These are phyloP conservation scores for Dactylellina leptospora DNA, from an alignment of 2,329 filamentous ascomycete genomes.

Conservation along the genomic window DNA sequence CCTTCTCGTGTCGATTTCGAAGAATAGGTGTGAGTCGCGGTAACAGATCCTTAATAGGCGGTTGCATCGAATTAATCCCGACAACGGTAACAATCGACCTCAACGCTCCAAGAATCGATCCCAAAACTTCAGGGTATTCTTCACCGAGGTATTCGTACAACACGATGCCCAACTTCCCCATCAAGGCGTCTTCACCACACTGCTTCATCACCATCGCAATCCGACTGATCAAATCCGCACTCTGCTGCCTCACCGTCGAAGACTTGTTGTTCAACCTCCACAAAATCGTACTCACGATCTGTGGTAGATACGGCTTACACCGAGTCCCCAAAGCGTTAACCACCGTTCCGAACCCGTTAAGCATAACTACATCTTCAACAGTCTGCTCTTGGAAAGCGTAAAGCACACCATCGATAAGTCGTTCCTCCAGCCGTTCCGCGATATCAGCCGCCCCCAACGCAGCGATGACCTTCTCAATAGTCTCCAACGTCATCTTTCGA, in stretches of 20 bases:
- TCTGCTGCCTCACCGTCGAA: slow-evolving; percentile 93
- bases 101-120: slow-evolving; percentile 92
- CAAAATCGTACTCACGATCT: slow-evolving; percentile 95
- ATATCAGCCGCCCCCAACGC: slow-evolving; percentile 93
- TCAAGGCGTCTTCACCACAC: slow-evolving; percentile 92
- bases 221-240: slow-evolving; percentile 92
- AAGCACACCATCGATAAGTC: slow-evolving; percentile 92
- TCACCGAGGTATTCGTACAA: slow-evolving; percentile 98
- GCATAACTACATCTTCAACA: slow-evolving; percentile 92
- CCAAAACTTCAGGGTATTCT: slow-evolving; percentile 96
- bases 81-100: slow-evolving; percentile 97
- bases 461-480: slow-evolving; percentile 93
- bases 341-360: slow-evolving; percentile 97
- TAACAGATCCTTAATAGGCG: slow-evolving; percentile 93
- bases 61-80: slow-evolving; percentile 97
- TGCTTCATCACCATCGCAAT: slow-evolving; percentile 99
- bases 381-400: slow-evolving; percentile 98
- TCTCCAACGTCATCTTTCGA: slow-evolving; percentile 99
- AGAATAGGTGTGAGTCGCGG: slow-evolving; percentile 97
- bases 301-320: slow-evolving; percentile 94
- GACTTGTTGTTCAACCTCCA: slow-evolving; percentile 98
- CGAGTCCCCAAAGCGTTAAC: slow-evolving; percentile 92
- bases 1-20: slow-evolving; percentile 97
- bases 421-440: slow-evolving; percentile 88
- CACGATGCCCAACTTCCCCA: slow-evolving; percentile 93